Evolutionary conservation across 257 asterid species (phyloP).

Genomic region (Ballota nigra): DNA sequence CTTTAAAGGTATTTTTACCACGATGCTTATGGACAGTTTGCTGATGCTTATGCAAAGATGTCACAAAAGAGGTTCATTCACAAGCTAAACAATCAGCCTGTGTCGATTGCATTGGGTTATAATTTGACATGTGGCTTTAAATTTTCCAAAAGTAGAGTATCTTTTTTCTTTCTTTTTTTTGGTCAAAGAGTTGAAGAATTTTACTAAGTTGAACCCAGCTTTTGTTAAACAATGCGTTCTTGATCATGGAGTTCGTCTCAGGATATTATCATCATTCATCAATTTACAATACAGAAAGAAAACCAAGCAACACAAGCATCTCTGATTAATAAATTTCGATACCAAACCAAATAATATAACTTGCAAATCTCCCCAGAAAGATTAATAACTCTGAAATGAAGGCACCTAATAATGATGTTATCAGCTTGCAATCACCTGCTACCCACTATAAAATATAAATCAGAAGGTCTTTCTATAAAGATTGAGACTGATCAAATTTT

Average conservation of each 20-base stretch:
- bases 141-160: neutral
- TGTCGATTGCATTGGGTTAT: neutral
- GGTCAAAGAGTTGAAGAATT: neutral
- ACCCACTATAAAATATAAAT: neutral
- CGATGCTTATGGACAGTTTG: neutral
- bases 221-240: neutral
- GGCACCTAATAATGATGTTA: neutral
- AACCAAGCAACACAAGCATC: neutral
- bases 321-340: neutral
- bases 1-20: neutral
- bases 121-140: neutral
- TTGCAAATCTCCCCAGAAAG: neutral
- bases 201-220: neutral
- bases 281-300: neutral
- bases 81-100: neutral
- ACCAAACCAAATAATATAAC: neutral
- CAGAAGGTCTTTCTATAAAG: conserved; percentile 5
- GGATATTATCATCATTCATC: neutral
- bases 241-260: neutral
- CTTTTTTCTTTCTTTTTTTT: neutral
- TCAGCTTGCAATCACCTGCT: conserved; percentile 1
- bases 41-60: neutral
- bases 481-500: neutral
- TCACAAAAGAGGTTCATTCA: neutral
- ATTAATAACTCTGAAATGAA: neutral